Conservation (phyloP, 2,329 filamentous ascomycete species). For the Xylaria polymorpha region DNA sequence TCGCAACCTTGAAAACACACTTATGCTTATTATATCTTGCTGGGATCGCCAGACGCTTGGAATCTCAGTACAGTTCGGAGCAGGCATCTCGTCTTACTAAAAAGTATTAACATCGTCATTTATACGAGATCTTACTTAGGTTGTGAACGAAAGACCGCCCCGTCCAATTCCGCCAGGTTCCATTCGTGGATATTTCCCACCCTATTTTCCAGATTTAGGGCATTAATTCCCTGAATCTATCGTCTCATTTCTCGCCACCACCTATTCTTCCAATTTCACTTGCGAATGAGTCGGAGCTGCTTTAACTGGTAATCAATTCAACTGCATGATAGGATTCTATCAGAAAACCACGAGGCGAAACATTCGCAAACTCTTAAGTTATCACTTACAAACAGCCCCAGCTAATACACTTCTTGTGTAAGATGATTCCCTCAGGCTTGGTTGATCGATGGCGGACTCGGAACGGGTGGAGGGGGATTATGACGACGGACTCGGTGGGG, state of each 20-base stretch:
- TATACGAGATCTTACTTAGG: not conserved
- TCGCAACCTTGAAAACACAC: not conserved
- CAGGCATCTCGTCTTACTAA: not conserved
- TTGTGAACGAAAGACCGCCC: not conserved
- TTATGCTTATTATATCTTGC: not conserved
- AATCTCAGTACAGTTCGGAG: not conserved
- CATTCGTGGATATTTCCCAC: not conserved
- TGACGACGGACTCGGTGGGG: not conserved
- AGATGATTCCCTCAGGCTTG: not conserved
- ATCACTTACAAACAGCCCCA: not conserved
- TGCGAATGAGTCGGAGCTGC: no score
- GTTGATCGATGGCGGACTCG: not conserved
- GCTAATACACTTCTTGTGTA: not conserved
- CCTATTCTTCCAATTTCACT: no score
- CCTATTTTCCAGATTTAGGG: not conserved
- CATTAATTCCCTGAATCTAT: not conserved
- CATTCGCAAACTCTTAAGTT: not conserved
- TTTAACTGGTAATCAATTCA: no score
- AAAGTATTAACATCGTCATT: not conserved
- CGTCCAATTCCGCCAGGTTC: not conserved
- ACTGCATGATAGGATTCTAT: not conserved
- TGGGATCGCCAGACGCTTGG: not conserved
- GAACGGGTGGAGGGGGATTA: not conserved
- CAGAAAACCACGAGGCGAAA: not conserved
- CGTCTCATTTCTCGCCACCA: no score